Evolutionary conservation across 2,329 filamentous ascomycete genomes (phyloP), one percentile per base, ranked within the genome.

Genomic region (Ascochyta lentis): DNA sequence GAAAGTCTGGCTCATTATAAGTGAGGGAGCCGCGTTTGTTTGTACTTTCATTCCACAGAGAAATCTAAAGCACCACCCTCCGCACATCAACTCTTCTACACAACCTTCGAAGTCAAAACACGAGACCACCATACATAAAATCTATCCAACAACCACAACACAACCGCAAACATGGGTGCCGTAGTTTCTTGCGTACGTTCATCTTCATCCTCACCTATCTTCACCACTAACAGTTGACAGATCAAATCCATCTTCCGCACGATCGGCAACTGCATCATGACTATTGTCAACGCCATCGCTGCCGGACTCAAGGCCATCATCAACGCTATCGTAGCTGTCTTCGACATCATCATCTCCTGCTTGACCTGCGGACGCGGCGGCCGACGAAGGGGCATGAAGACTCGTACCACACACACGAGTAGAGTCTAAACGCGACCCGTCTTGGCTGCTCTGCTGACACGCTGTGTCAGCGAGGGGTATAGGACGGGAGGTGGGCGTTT

Each of bases 101-200:
- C 38, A 29, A 47, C 50, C 33, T 19, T 34, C 33, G 10, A 37
- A 43, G 38, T 34, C 54, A 42, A 33, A 41, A 37, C 19, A 19
- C 19, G 19, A 19, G 19, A 19, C 35, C 22, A 33, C 22, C 33
- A 27, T 37, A 27, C 37, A 31, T 13, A 49, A 42, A 37, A 38
- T 38, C 27, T 40, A 48, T 42, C 37, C 4, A 23, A 33, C 37
- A 26, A 47, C 42, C 43, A 49, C 34, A 24, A 29, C 42, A 54
- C 50, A 58, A 65, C 69, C 57, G 61, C 64, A 63, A 87, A 76
- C 66, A 94, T 95, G 91, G 91, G 91, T 80, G 90, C 89, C 77
- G 87, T 95, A 71, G 82, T 92, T 65, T 93, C 90, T 75, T 93
- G 90, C 74, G 90, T 94, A 90, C 71, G 89, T 84, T 47, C 22